Percentiles rank a stretch among this genome's conserved stretches.
Conservation (phyloP, 495 filamentous ascomycete genomes). For the Xylaria sp. region DNA sequence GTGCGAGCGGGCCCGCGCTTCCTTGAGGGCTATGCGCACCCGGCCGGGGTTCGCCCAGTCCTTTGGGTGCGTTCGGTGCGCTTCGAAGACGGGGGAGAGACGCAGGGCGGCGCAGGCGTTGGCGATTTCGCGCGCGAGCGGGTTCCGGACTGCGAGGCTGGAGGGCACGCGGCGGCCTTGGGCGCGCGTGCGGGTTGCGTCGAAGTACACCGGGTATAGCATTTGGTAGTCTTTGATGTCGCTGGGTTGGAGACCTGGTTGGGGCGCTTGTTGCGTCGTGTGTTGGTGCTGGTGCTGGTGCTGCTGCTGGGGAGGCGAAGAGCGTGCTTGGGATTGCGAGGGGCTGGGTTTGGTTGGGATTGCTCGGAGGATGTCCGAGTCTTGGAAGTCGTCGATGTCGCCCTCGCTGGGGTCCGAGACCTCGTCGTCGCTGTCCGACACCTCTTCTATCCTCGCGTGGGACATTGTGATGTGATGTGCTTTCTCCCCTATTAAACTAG, state of each 20-base stretch:
- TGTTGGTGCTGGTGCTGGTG: constrained; percentile 54
- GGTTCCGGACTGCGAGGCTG: constrained; percentile 78
- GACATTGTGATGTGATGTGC: constrained; percentile 66
- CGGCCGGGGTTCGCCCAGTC: constrained; percentile 97
- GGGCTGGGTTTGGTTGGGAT: constrained; percentile 32
- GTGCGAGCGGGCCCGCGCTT: constrained; percentile 38
- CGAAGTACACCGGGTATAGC: constrained; percentile 95
- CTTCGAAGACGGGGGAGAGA: constrained; percentile 82
- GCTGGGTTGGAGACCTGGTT: constrained; percentile 46
- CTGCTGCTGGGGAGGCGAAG: constrained; percentile 16
- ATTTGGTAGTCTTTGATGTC: constrained; percentile 75
- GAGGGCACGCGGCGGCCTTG: constrained; percentile 79
- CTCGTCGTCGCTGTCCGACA: constrained; percentile 76
- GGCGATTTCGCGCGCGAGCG: constrained; percentile 87
- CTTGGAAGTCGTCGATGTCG: constrained; percentile 65
- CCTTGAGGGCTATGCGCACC: constrained; percentile 78
- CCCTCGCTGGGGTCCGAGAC: constrained; percentile 78
- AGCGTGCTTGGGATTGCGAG: constrained; percentile 15
- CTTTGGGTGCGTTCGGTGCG: constrained; percentile 89
- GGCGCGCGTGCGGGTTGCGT: constrained; percentile 72
- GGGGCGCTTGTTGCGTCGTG: constrained; percentile 27
- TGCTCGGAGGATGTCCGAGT: constrained; percentile 53
- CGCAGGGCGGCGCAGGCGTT: constrained; percentile 78
- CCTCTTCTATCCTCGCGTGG: constrained; percentile 86
- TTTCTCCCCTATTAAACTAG: neutral